These are phyloP conservation scores for Rhynchosporium secalis DNA, from an alignment of 2,329 filamentous ascomycete species.

Conservation along the genomic window DNA sequence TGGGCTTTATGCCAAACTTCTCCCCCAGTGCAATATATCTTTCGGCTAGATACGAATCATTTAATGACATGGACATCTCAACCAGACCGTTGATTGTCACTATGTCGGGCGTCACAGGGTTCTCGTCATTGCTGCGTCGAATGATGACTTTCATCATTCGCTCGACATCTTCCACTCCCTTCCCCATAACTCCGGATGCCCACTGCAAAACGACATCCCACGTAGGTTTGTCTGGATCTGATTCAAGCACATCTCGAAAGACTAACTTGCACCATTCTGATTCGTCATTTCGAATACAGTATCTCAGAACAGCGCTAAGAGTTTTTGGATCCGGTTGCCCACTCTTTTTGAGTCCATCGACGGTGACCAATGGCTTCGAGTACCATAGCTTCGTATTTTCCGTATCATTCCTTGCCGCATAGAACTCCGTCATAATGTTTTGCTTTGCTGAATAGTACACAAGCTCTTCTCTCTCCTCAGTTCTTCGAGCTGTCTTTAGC, in stretches of 20 bases:
- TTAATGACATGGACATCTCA: slow-evolving; percentile 66
- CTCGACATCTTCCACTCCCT: slow-evolving; percentile 69
- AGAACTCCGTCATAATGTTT: slow-evolving; percentile 60
- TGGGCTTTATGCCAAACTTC: slow-evolving; percentile 63
- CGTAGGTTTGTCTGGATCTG: slow-evolving; percentile 51
- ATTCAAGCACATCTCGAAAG: slow-evolving; percentile 49
- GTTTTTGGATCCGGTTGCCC: slow-evolving; percentile 38
- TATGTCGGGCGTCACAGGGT: slow-evolving; percentile 59
- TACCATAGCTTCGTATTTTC: slow-evolving; percentile 70
- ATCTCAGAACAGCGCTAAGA: slow-evolving; percentile 57
- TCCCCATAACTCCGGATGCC: slow-evolving; percentile 68
- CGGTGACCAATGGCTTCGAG: slow-evolving; percentile 43
- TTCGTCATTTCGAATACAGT: slow-evolving; percentile 60
- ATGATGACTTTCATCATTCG: slow-evolving; percentile 71
- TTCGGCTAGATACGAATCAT: slow-evolving; percentile 71
- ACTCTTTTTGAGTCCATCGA: slow-evolving; percentile 12
- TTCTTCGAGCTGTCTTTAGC: slow-evolving; percentile 53
- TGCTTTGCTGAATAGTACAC: slow-evolving; percentile 49
- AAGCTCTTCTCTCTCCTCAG: slow-evolving; percentile 49
- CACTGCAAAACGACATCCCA: slow-evolving; percentile 77
- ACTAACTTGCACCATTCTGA: slow-evolving; percentile 62
- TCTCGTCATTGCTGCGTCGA: slow-evolving; percentile 48
- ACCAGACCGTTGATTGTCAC: slow-evolving; percentile 77
- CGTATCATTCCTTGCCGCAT: slow-evolving; percentile 57
- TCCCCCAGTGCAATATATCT: slow-evolving; percentile 68